These are phyloP conservation scores for Sistotremastrum suecicum DNA, from an alignment of 768 basidiomycete genomes.

Conservation along the genomic window DNA sequence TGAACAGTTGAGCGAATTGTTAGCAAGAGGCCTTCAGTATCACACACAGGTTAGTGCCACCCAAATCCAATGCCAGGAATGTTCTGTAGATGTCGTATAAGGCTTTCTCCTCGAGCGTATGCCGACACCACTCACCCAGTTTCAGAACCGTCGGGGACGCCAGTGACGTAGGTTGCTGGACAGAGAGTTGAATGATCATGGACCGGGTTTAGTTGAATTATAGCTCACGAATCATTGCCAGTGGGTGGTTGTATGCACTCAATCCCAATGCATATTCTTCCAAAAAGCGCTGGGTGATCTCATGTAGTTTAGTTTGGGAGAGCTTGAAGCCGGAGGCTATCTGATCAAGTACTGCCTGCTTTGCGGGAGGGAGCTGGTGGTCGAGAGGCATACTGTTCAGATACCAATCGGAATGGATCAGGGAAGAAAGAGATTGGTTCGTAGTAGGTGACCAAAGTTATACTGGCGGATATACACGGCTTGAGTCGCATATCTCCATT, in stretches of 20 bases:
- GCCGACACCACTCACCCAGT: constrained; percentile 48
- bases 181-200: not conserved
- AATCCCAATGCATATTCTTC: constrained; percentile 70
- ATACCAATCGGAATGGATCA: no score
- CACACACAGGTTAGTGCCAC: constrained; percentile 91
- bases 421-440: no score
- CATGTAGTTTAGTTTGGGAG: not conserved
- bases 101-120: no score
- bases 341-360: no score
- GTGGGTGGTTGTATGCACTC: constrained; percentile 52
- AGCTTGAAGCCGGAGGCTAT: no score
- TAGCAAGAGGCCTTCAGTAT: not conserved
- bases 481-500: no score
- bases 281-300: constrained; percentile 68
- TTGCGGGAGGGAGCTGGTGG: no score
- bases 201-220: not conserved
- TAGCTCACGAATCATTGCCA: constrained; percentile 78
- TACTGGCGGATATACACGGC: no score
- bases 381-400: no score
- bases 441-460: no score
- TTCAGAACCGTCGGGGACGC: constrained; percentile 88
- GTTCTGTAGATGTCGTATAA: constrained; percentile 35
- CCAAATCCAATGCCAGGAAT: constrained; percentile 91
- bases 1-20: constrained; percentile 4
- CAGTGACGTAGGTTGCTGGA: constrained; percentile 86